These are phyloP conservation scores for Monosporozyma siamensis DNA, from an alignment of 805 yeast genomes.

Conservation along the genomic window DNA sequence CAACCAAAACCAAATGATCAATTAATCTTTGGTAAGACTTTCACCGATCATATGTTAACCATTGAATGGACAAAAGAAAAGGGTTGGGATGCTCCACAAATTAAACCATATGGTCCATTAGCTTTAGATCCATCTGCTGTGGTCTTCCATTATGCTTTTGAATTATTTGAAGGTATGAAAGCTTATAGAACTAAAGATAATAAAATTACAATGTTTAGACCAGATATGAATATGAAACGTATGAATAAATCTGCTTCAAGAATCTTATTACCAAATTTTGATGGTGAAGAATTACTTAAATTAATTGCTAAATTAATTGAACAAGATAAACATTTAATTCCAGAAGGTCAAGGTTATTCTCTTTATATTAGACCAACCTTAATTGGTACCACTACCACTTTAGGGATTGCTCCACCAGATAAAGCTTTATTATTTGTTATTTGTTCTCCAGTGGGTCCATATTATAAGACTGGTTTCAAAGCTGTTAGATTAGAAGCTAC, in stretches of 20 bases:
- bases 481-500: conserved; percentile 92
- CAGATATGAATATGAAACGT: conserved; percentile 82
- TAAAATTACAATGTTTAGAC: conserved; percentile 73
- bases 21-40: conserved; percentile 59
- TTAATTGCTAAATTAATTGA: conserved; percentile 65
- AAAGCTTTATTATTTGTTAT: conserved; percentile 77
- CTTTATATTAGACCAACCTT: conserved; percentile 87
- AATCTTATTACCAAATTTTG: conserved; percentile 81
- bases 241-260: conserved; percentile 85
- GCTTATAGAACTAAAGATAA: conserved; percentile 64
- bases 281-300: conserved; percentile 63
- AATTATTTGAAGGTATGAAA: conserved; percentile 90
- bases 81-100: conserved; percentile 87
- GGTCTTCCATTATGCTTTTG: conserved; percentile 91
- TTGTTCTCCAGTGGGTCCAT: conserved; percentile 95
- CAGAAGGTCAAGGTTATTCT: conserved; percentile 78
- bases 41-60: conserved; percentile 83
- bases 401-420: conserved; percentile 78
- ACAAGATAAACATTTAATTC: conserved; percentile 67
- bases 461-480: conserved; percentile 91
- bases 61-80: conserved; percentile 64
- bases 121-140: conserved; percentile 75
- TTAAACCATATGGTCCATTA: conserved; percentile 72
- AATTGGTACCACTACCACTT: conserved; percentile 82
- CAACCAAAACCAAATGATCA: conserved; percentile 47